Conservation (phyloP, 352 stramenopile species). For the Pythium sp. region DNA sequence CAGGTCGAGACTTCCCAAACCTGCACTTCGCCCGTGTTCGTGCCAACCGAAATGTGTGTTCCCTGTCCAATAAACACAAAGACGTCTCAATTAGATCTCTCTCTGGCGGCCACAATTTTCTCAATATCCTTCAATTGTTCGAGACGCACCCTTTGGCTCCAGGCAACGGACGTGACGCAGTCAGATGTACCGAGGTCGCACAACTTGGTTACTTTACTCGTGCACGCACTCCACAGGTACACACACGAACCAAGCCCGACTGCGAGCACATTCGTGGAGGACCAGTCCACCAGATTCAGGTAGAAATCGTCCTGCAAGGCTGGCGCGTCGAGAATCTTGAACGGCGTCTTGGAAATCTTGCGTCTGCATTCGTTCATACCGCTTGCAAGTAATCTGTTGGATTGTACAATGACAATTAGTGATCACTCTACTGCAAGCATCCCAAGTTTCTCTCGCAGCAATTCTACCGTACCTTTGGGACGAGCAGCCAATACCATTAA, state of each 20-base stretch:
- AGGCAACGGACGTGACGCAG: conserved; percentile 92
- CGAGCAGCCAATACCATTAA: conserved; percentile 38
- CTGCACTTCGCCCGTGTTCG: conserved; percentile 92
- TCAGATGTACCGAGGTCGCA: conserved; percentile 86
- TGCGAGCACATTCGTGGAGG: conserved; percentile 92
- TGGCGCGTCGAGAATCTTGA: conserved; percentile 97
- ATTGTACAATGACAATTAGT: not conserved
- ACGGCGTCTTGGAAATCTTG: conserved; percentile 92
- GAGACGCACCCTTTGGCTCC: conserved; percentile 81
- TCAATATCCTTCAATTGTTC: not conserved
- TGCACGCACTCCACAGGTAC: conserved; percentile 95
- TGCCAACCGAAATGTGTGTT: conserved; percentile 91
- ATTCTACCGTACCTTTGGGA: conserved; percentile 29
- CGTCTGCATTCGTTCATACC: conserved; percentile 35
- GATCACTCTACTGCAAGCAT: not conserved
- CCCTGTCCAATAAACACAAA: conserved; percentile 35
- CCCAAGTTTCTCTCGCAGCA: not conserved
- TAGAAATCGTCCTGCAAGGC: conserved; percentile 98
- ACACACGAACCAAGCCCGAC: conserved; percentile 93
- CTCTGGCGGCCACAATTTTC: not conserved
- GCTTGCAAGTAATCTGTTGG: conserved; percentile 14
- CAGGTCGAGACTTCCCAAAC: conserved; percentile 92
- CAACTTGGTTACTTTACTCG: conserved; percentile 92
- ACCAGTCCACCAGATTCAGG: conserved; percentile 98
- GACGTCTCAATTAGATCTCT: not conserved